These are phyloP conservation scores for Candida pini DNA, from an alignment of 805 yeast genomes.

Conservation along the genomic window DNA sequence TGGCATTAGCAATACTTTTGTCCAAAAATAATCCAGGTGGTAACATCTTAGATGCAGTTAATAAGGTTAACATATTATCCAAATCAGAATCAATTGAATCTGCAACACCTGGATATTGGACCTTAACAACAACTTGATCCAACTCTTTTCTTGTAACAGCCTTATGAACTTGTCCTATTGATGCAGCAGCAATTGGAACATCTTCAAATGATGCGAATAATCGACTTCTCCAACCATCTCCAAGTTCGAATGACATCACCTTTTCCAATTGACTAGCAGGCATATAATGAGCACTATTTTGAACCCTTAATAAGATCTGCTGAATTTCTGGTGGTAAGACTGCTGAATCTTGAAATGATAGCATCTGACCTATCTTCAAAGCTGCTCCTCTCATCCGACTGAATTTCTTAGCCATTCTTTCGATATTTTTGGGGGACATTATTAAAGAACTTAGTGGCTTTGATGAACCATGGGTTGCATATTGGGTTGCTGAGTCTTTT, in stretches of 20 bases:
- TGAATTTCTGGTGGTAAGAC: slow-evolving; percentile 83
- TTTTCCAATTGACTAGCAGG: slow-evolving; percentile 83
- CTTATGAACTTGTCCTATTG: slow-evolving; percentile 93
- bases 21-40: slow-evolving; percentile 93
- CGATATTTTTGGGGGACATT: slow-evolving; percentile 77
- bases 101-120: slow-evolving; percentile 96
- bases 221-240: slow-evolving; percentile 68
- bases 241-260: slow-evolving; percentile 69
- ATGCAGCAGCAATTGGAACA: slow-evolving; percentile 93
- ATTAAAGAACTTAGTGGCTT: slow-evolving; percentile 54
- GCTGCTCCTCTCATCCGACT: slow-evolving; percentile 99
- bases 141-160: slow-evolving; percentile 61
- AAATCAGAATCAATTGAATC: slow-evolving; percentile 91
- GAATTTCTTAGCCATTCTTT: slow-evolving; percentile 79
- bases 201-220: slow-evolving; percentile 72
- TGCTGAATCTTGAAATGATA: slow-evolving; percentile 88
- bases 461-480: slow-evolving; percentile 41
- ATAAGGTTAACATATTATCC: slow-evolving; percentile 72
- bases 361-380: slow-evolving; percentile 91
- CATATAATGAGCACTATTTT: slow-evolving; percentile 95
- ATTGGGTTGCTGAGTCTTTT: slow-evolving; percentile 65
- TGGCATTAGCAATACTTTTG: slow-evolving; percentile 86
- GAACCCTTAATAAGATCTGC: slow-evolving; percentile 74
- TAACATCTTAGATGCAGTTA: slow-evolving; percentile 79
- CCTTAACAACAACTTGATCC: slow-evolving; percentile 83